These are phyloP conservation scores for Solanum appendiculatum DNA, from an alignment of 257 asterid genomes.

Conservation along the genomic window DNA sequence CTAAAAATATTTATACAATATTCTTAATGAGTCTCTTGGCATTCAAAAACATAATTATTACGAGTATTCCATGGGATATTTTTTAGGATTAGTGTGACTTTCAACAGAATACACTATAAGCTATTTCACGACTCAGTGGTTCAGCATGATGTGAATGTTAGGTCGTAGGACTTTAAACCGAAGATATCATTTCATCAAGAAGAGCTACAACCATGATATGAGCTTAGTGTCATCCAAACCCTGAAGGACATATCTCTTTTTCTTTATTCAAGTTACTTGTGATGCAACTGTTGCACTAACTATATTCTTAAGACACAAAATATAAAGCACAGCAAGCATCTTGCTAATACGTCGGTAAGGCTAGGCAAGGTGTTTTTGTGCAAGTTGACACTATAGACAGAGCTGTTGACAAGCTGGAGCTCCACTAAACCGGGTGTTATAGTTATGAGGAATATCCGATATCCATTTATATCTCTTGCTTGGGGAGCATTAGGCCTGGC, in stretches of 20 bases:
- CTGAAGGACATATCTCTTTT: not conserved
- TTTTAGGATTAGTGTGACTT: not conserved
- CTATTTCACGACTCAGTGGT: not conserved
- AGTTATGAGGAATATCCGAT: not conserved
- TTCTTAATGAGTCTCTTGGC: not conserved
- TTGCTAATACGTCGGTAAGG: not conserved
- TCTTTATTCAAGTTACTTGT: not conserved
- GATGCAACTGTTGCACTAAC: not conserved
- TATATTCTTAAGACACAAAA: not conserved
- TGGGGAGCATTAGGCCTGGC: no score
- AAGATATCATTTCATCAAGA: not conserved
- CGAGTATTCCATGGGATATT: not conserved
- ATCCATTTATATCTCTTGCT: no score
- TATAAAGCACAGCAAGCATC: not conserved
- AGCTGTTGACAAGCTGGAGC: not conserved
- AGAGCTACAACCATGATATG: not conserved
- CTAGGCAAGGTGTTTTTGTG: not conserved
- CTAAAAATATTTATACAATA: not conserved
- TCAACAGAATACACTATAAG: not conserved
- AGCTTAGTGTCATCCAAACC: not conserved
- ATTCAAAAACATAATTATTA: not conserved
- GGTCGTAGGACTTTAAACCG: not conserved
- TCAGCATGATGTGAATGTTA: not conserved
- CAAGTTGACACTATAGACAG: not conserved
- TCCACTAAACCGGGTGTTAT: not conserved